Base-by-base conservation (phyloP, 1,284 basidiomycete species). In the Coriolopsis trogii region DNA sequence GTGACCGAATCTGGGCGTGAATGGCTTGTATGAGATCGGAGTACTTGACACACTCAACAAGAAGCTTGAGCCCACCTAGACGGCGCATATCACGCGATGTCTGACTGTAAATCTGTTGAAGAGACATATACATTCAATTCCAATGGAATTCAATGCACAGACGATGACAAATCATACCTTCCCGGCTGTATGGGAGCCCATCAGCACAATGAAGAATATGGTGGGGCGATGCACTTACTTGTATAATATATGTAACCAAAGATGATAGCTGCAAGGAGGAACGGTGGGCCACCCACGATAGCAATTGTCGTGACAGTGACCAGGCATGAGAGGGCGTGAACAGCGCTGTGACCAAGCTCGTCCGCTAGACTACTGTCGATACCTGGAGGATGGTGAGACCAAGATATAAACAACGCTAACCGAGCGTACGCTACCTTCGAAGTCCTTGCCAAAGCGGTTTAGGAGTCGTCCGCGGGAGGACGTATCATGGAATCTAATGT, bases 401-500 rank as follows among this genome's bases (percentile, higher is more conserved):
- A 12, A 16, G 7, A 31, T 12, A 16, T 16, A 31, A 31, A 12
- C 30, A 12, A 31, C 6, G 16, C 13, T 10, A 31, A 15, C 13
- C 10, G 10, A 31, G 30, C n/a, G n/a, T n/a, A n/a, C n/a, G 7
- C 4, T 42, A 84, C 87, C 90, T 74, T 96, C 94, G 53, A 95
- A 91, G 67, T 96, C 94, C 68, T 96, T 95, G 34, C 93, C 92
- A 62, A 96, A 96, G 31, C 94, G 79, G 67, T 95, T 95, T 29
- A 95, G 72, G 6, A 95, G 73, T 15, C 93, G 82, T 6, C 94
- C 94, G 39, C 92, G 82, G 44, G 87, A 91, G 3, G 93, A 85
- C 0, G 93, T 96, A 65, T 97, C 94, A 65, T 96, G 94, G 79
- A 96, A 97, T 24, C 94, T 84, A 43, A 96, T 86, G 34, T 92